These are phyloP conservation scores for Mycena albidolilacea DNA, from an alignment of 768 basidiomycete species.

Conservation along the genomic window DNA sequence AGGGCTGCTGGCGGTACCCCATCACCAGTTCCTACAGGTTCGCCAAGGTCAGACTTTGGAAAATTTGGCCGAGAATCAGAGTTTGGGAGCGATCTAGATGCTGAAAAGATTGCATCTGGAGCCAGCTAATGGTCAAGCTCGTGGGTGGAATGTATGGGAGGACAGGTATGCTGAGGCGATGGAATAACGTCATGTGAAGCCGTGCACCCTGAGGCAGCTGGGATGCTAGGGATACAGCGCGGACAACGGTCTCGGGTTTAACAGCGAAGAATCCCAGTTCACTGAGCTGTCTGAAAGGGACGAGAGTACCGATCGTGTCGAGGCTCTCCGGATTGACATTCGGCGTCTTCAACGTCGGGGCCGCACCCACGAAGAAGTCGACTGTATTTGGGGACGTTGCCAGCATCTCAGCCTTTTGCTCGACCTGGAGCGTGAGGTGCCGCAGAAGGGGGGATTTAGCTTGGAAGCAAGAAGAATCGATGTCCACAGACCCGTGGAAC, in stretches of 20 bases:
- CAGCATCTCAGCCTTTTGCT: neutral
- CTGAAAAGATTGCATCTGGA: neutral
- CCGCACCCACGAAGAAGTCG: neutral
- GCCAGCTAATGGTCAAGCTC: slow-evolving; percentile 2
- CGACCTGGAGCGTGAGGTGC: neutral
- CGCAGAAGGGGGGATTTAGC: neutral
- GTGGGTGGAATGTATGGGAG: slow-evolving; percentile 1
- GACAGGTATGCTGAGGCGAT: neutral
- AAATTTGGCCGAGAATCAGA: slow-evolving; percentile 1
- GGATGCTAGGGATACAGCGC: slow-evolving; percentile 2
- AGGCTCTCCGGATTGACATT: neutral
- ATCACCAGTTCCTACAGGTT: neutral
- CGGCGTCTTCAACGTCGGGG: neutral
- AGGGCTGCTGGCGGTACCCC: neutral
- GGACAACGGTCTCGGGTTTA: neutral
- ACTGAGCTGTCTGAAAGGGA: neutral
- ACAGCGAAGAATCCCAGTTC: neutral
- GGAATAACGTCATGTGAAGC: neutral
- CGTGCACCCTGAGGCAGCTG: neutral
- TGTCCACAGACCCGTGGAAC: neutral
- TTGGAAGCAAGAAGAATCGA: neutral
- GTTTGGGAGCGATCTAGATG: neutral
- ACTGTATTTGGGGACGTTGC: neutral
- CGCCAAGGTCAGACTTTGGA: slow-evolving; percentile 1
- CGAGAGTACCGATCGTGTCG: neutral